phyloP scores from a whole-genome alignment of 1,284 basidiomycete species.

The Inonotus hispidus region DNA sequence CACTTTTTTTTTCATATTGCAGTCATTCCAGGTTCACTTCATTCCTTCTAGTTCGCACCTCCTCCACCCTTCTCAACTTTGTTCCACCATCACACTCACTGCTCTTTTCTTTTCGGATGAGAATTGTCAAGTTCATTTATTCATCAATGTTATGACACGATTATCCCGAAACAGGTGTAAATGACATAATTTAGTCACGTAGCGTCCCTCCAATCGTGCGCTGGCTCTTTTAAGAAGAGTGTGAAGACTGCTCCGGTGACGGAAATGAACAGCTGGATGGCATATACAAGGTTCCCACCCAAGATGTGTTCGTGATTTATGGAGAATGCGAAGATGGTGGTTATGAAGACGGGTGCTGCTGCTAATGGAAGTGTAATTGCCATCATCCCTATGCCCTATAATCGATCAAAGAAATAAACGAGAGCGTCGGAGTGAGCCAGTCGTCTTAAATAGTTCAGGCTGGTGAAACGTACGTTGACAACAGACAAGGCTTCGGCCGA shows the following conservation, averaged over 20 bases:
- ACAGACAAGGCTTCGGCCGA: slow-evolving; percentile 21
- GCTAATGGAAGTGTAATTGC: slow-evolving; percentile 19
- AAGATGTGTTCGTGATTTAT: slow-evolving; percentile 13
- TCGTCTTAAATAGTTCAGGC: background rate
- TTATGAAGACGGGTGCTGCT: slow-evolving; percentile 21
- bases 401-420: background rate
- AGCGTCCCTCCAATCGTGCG: slow-evolving; percentile 20
- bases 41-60: too few species aligned
- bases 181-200: too few species aligned
- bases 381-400: slow-evolving; percentile 20
- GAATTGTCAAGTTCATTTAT: too few species aligned
- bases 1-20: too few species aligned
- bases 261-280: slow-evolving; percentile 9
- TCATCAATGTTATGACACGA: too few species aligned
- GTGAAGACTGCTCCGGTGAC: slow-evolving; percentile 16
- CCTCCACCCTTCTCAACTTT: too few species aligned
- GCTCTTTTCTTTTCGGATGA: too few species aligned
- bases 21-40: too few species aligned
- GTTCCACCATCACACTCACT: too few species aligned
- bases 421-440: background rate
- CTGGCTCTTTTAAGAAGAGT: slow-evolving; percentile 21
- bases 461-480: slow-evolving; percentile 18
- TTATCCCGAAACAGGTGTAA: too few species aligned
- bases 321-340: slow-evolving; percentile 23
- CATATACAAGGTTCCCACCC: slow-evolving; percentile 15